phyloP scores from a whole-genome alignment of 2,329 filamentous ascomycete species.

The Plenodomus biglobosus region DNA sequence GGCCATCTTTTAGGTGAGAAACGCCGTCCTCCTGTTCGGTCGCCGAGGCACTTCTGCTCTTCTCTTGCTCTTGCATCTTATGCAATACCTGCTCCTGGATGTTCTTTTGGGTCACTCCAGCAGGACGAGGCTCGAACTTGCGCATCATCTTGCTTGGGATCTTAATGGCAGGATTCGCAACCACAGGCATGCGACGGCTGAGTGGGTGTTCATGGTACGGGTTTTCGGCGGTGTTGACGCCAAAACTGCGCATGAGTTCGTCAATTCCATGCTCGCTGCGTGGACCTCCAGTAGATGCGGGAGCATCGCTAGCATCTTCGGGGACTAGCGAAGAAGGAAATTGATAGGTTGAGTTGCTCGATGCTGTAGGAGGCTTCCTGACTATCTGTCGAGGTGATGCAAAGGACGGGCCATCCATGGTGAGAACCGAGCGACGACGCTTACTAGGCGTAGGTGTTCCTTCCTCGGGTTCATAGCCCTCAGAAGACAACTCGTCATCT shows the following conservation, averaged over 20 bases:
- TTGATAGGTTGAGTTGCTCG: not conserved
- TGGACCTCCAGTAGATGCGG: too few species aligned
- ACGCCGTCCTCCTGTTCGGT: not conserved
- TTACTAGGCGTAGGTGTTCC: conserved; percentile 10
- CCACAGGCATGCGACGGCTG: conserved; percentile 8
- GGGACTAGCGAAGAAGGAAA: not conserved
- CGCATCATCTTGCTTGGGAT: conserved; percentile 12
- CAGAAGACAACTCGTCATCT: conserved; percentile 2
- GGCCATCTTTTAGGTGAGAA: not conserved
- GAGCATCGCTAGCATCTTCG: not conserved
- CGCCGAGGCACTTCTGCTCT: too few species aligned
- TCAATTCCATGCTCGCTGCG: not conserved
- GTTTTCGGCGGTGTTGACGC: conserved; percentile 3
- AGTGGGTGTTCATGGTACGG: conserved; percentile 19
- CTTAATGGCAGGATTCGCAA: conserved; percentile 8
- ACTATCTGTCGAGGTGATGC: not conserved
- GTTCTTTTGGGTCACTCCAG: conserved; percentile 2
- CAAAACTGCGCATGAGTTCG: not conserved
- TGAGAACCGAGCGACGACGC: conserved; percentile 8
- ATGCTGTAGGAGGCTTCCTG: not conserved
- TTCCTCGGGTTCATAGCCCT: not conserved
- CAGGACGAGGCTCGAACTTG: conserved; percentile 4
- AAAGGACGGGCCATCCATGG: conserved; percentile 1
- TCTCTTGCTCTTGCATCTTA: not conserved
- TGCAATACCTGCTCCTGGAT: conserved; percentile 1